Evolutionary conservation across 164 flowering plant genomes (phyloP).

Genomic region (Magnolia kwangsiensis): DNA sequence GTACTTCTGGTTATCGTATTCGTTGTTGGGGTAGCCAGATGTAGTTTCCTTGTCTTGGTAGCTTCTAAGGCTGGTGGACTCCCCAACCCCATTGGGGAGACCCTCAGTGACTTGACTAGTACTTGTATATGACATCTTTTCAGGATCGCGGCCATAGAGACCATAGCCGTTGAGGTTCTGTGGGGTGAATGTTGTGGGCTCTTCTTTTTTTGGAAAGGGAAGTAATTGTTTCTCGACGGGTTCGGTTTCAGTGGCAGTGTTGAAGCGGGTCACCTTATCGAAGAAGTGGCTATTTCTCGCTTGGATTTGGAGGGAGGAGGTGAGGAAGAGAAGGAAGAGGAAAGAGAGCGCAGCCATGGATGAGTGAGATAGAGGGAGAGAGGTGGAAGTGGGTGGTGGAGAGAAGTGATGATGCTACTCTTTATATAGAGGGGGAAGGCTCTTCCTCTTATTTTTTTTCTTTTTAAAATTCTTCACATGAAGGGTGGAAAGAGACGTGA

Average conservation of each 20-base stretch:
- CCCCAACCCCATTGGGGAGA: background rate
- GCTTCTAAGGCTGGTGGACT: background rate
- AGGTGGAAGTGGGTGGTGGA: background rate
- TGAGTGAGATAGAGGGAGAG: background rate
- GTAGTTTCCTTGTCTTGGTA: background rate
- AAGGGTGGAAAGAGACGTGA: background rate
- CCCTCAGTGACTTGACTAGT: background rate
- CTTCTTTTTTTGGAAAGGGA: background rate
- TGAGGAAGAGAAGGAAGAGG: slow-evolving; percentile 25
- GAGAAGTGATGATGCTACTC: background rate
- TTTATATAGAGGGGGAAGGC: background rate
- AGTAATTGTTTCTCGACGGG: slow-evolving; percentile 11
- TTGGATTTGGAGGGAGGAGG: slow-evolving; percentile 28
- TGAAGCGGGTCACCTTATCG: slow-evolving; percentile 34
- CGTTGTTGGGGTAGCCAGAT: background rate
- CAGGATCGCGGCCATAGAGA: slow-evolving; percentile 35
- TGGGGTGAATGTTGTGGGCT: slow-evolving; percentile 21
- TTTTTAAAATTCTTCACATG: background rate
- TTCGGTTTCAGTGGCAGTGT: slow-evolving; percentile 20
- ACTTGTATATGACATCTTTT: background rate
- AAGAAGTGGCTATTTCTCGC: slow-evolving; percentile 56
- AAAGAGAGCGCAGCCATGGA: slow-evolving; percentile 26
- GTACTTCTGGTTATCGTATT: slow-evolving; percentile 11
- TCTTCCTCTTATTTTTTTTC: background rate
- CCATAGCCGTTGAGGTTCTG: slow-evolving; percentile 42